Evolutionary conservation across 2,329 filamentous ascomycete species (phyloP), one percentile per base, ranked within the genome.

Genomic region (Neonectria coccinea): DNA sequence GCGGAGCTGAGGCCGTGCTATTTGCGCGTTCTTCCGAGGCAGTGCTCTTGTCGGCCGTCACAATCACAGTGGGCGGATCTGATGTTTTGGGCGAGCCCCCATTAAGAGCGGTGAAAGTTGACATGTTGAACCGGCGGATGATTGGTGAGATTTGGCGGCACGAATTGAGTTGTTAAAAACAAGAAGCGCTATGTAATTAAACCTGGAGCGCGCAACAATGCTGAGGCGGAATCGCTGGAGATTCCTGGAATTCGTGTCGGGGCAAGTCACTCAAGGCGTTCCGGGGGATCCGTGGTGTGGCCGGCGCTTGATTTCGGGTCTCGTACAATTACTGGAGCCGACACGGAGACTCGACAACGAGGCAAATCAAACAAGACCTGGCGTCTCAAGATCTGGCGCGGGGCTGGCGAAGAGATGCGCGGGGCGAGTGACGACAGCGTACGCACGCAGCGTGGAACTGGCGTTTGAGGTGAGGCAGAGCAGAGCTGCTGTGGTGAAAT

Each of bases 41-140:
- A 36, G 76, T 62, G 51, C 74, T 71, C 62, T 75, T 78, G 41
- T 77, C 70, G 18, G 75, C 72, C 20, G 68, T 70, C 53, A 74
- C 65, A 36, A 71, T 62, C 53, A 74, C 65, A 36, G 71, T 62
- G 20, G 80, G 71, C 25, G 74, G 73, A 62, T 82, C 82, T 47
- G 78, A 71, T 27, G 76, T 74, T 69, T 81, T 84, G 50, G 82
- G 84, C 65, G 83, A 85, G 70, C 77, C 80, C 68, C 84, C 82
- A 66, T 85, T 85, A n/a, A 86, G 80, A 68, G 83, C 82, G 31
- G 80, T 84, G 65, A 85, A 86, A n/a, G 81, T 76, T 42, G 84
- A 80, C 85, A 86, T 86, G 70, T 70, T 68, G 56, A 22, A 54
- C 33, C 42, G 50, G 54, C 41, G 41, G 44, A 20, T 10, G 27